phyloP scores from a whole-genome alignment of 805 yeast species.

The Kodamaea laetipori region DNA sequence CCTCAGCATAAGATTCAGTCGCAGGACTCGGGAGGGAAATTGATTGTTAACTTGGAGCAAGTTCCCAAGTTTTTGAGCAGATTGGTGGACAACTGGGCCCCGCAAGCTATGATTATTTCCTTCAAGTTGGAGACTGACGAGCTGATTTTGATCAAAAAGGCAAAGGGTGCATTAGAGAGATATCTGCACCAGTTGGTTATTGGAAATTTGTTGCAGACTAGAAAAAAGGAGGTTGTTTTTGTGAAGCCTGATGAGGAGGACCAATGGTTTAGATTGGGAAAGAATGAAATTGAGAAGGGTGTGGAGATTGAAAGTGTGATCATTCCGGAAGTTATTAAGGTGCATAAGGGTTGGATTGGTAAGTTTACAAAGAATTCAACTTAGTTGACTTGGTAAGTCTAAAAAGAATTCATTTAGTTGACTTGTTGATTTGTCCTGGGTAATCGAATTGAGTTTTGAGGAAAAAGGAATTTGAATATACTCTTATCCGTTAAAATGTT shows the following conservation, averaged over 20 bases:
- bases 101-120: constrained; percentile 89
- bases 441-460: no score
- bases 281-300: constrained; percentile 40
- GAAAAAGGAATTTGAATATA: no score
- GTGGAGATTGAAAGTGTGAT: constrained; percentile 78
- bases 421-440: no score
- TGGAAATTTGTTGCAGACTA: constrained; percentile 86
- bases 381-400: no score
- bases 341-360: constrained; percentile 65
- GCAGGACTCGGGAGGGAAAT: constrained; percentile 64
- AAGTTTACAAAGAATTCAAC: constrained; percentile 1
- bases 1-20: constrained; percentile 97
- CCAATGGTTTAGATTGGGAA: constrained; percentile 53
- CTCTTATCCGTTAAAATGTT: no score
- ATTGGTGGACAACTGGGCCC: constrained; percentile 92
- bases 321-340: constrained; percentile 70
- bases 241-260: constrained; percentile 53
- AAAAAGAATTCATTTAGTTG: no score
- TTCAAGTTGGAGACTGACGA: constrained; percentile 92
- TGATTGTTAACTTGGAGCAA: constrained; percentile 86
- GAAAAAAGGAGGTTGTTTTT: constrained; percentile 86
- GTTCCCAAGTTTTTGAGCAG: constrained; percentile 92
- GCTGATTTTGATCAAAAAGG: constrained; percentile 68
- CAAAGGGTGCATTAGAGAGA: constrained; percentile 74
- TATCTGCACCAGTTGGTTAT: constrained; percentile 93